Percentiles rank a stretch among this genome's conserved stretches.
phyloP scores from a whole-genome alignment of 495 filamentous ascomycete species.

The Penicillium diatomitis region DNA sequence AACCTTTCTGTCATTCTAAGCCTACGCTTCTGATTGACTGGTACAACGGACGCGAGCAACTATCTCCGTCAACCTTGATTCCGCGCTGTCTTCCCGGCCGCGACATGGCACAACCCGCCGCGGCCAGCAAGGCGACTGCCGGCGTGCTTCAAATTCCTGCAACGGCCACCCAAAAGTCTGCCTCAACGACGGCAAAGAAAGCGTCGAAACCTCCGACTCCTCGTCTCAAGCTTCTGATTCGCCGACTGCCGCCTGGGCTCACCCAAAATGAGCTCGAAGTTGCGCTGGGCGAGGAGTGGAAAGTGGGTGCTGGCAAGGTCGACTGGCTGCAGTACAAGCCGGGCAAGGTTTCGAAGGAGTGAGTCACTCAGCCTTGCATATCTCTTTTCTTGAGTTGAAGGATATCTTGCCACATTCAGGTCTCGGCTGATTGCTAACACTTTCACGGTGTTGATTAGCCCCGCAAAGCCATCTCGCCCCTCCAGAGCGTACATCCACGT shows the following conservation, averaged over 20 bases:
- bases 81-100: not conserved
- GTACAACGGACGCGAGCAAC: no score
- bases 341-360: constrained; percentile 89
- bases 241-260: constrained; percentile 77
- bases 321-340: constrained; percentile 72
- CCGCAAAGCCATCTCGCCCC: constrained; percentile 66
- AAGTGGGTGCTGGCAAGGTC: constrained; percentile 62
- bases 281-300: constrained; percentile 77
- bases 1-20: no score
- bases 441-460: constrained; percentile 35
- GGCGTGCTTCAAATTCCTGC: constrained; percentile 54
- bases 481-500: constrained; percentile 73
- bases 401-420: no score
- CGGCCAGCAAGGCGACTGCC: constrained; percentile 29
- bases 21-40: no score
- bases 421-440: no score
- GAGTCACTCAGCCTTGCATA: not conserved
- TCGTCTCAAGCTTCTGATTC: constrained; percentile 75
- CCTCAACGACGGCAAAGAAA: constrained; percentile 31
- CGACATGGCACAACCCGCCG: constrained; percentile 26
- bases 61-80: no score
- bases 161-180: constrained; percentile 48
- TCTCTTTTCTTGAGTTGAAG: no score
- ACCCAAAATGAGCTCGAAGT: constrained; percentile 70
- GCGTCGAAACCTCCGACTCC: constrained; percentile 49